Conservation (phyloP, 2,329 filamentous ascomycete genomes). For the Orbilia blumenaviensis region DNA sequence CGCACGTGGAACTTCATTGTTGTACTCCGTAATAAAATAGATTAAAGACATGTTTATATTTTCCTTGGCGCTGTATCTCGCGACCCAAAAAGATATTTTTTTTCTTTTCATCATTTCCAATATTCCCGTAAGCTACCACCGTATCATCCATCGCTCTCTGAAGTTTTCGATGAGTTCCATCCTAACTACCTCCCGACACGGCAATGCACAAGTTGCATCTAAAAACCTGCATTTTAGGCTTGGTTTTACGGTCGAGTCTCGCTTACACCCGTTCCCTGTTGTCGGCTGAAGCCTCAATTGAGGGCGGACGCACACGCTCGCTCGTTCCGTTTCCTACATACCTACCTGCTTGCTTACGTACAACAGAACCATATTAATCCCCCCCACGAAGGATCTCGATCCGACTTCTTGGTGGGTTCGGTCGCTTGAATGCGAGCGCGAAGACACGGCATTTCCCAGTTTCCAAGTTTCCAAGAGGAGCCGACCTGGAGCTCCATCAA, state of each 20-base stretch:
- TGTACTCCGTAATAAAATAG: slow-evolving; percentile 53
- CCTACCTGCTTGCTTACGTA: no score
- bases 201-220: no score
- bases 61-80: slow-evolving; percentile 1
- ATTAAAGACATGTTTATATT: slow-evolving; percentile 32
- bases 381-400: neutral
- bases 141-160: no score
- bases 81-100: neutral
- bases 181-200: no score
- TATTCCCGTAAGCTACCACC: neutral
- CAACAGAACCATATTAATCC: neutral
- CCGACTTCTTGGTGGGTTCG: neutral
- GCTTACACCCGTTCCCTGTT: neutral
- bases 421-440: neutral
- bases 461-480: slow-evolving; percentile 1
- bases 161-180: no score
- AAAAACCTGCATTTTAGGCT: neutral
- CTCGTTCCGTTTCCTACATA: no score
- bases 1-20: slow-evolving; percentile 40
- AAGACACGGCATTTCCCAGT: neutral
- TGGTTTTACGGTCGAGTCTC: neutral
- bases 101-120: neutral
- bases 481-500: neutral
- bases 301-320: neutral
- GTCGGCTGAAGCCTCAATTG: neutral